These are phyloP conservation scores for Sporothrix euskadiensis DNA, from an alignment of 2,329 filamentous ascomycete species.

Conservation along the genomic window DNA sequence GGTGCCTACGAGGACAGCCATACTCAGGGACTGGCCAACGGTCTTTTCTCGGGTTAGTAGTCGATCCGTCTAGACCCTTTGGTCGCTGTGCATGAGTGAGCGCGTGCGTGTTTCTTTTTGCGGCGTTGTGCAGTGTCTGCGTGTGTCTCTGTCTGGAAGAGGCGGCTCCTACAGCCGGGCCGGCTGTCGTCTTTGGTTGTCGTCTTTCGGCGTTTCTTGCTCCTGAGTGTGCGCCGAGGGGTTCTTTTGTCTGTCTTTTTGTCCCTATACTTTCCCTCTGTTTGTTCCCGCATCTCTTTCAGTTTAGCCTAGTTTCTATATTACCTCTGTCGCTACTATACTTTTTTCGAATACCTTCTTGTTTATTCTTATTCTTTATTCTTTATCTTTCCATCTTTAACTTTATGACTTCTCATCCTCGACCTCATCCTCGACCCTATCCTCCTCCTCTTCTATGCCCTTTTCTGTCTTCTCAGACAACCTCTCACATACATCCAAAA, in stretches of 20 bases:
- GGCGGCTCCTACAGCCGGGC: not conserved
- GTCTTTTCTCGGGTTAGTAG: slow-evolving; percentile 38
- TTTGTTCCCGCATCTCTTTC: not conserved
- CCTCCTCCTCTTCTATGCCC: not conserved
- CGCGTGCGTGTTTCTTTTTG: not conserved
- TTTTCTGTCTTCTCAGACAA: not conserved
- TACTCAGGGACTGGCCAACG: slow-evolving; percentile 67
- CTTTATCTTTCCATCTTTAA: not conserved
- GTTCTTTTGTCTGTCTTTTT: not conserved
- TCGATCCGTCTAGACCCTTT: not conserved
- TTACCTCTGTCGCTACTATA: not conserved
- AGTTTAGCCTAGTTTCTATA: slow-evolving; percentile 3
- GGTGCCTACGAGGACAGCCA: slow-evolving; percentile 60
- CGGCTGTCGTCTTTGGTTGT: not conserved
- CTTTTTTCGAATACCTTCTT: not conserved
- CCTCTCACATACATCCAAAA: not conserved
- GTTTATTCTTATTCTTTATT: not conserved
- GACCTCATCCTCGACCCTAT: not conserved
- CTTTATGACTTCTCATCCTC: not conserved
- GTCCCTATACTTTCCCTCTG: not conserved
- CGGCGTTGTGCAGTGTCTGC: not conserved
- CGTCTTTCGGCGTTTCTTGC: slow-evolving; percentile 7
- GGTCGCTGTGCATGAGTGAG: not conserved
- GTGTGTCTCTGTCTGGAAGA: not conserved
- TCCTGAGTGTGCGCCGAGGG: not conserved